Percentiles rank a stretch among this genome's conserved stretches.
phyloP scores from a whole-genome alignment of 2,329 filamentous ascomycete species.

The Colletotrichum melonis region DNA sequence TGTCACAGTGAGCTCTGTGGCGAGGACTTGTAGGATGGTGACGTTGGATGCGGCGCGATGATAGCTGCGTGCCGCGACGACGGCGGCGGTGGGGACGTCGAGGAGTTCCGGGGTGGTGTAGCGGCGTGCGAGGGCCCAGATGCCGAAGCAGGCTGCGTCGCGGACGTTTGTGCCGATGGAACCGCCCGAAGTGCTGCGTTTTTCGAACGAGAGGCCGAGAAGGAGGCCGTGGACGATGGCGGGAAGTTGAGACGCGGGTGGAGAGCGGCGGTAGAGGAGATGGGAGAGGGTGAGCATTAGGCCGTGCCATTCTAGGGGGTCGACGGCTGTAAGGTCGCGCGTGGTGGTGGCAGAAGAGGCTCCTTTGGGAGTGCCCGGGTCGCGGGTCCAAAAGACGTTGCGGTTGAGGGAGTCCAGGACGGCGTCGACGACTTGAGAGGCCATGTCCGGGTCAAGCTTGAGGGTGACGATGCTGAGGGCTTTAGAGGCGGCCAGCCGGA shows the following conservation, averaged over 20 bases:
- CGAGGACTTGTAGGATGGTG: slow-evolving; percentile 80
- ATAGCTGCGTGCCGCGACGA: slow-evolving; percentile 51
- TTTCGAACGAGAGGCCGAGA: slow-evolving; percentile 87
- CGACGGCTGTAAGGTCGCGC: slow-evolving; percentile 78
- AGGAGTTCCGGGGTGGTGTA: slow-evolving; percentile 85
- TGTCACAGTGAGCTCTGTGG: slow-evolving; percentile 82
- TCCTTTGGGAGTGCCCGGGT: slow-evolving; percentile 42
- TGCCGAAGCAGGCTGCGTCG: slow-evolving; percentile 95
- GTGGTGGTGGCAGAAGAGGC: slow-evolving; percentile 26
- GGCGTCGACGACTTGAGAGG: slow-evolving; percentile 86
- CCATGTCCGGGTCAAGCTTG: slow-evolving; percentile 83
- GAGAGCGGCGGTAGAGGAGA: slow-evolving; percentile 85
- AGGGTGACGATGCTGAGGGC: slow-evolving; percentile 88
- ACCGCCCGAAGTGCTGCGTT: slow-evolving; percentile 84
- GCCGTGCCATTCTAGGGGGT: slow-evolving; percentile 91
- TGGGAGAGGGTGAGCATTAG: slow-evolving; percentile 89
- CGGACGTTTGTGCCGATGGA: slow-evolving; percentile 91
- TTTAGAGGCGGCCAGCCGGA: slow-evolving; percentile 92
- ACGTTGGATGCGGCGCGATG: slow-evolving; percentile 44
- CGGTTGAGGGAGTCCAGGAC: slow-evolving; percentile 77
- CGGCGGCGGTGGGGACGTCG: slow-evolving; percentile 63
- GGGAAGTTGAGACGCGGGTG: slow-evolving; percentile 76
- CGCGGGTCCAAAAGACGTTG: slow-evolving; percentile 66
- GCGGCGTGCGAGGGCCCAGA: slow-evolving; percentile 90
- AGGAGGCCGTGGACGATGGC: slow-evolving; percentile 82